phyloP scores from a whole-genome alignment of 345 rosid species.

The Gossypium herbaceum region DNA sequence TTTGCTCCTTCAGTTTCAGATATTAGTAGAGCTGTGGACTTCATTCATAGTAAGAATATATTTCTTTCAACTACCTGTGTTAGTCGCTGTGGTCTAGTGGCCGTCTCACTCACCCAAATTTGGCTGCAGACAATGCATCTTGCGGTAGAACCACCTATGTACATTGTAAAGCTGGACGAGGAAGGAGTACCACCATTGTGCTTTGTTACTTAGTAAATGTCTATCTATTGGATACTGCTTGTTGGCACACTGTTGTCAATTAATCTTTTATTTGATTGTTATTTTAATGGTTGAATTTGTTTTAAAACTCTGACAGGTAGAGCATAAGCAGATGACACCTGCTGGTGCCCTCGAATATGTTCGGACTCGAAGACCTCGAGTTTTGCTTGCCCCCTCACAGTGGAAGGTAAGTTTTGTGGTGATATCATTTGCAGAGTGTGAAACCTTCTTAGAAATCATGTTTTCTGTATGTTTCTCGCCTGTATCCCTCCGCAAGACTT shows the following conservation, averaged over 20 bases:
- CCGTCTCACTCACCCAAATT: not conserved
- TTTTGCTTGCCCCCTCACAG: conserved; percentile 60
- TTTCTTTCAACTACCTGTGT: not conserved
- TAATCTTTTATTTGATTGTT: not conserved
- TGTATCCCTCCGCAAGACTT: not conserved
- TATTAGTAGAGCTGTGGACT: conserved; percentile 59
- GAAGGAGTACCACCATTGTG: conserved; percentile 83
- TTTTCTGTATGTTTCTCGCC: not conserved
- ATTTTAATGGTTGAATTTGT: conserved; percentile 15
- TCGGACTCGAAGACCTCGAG: conserved; percentile 59
- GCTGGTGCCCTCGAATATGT: conserved; percentile 49
- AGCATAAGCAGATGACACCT: conserved; percentile 56
- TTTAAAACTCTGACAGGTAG: conserved; percentile 33
- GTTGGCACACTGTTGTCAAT: not conserved
- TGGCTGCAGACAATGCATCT: conserved; percentile 50
- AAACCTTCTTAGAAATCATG: not conserved
- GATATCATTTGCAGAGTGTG: not conserved
- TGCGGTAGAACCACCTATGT: conserved; percentile 69
- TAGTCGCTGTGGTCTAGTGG: not conserved
- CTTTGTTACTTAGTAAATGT: conserved; percentile 70
- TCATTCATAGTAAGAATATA: conserved; percentile 56
- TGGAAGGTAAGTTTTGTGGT: conserved; percentile 43
- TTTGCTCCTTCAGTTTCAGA: conserved; percentile 71
- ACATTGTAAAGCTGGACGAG: conserved; percentile 95
- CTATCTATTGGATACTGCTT: not conserved